Percentiles rank a stretch among this genome's conserved stretches.
Evolutionary conservation across 352 stramenopile genomes (phyloP).

Genomic region (Pythium guiyangense): DNA sequence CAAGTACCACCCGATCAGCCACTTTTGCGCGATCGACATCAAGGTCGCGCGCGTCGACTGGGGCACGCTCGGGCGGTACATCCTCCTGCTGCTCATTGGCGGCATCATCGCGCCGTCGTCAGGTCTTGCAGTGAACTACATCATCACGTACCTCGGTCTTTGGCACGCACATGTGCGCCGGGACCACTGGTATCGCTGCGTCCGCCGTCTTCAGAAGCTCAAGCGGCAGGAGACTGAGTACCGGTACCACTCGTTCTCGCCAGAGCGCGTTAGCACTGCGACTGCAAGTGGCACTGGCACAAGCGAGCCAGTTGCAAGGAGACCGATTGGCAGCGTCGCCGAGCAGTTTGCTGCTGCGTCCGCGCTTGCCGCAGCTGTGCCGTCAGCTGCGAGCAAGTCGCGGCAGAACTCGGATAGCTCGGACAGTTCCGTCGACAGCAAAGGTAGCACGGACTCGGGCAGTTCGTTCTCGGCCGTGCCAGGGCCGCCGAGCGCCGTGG

Average conservation of each 20-base stretch:
- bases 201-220: conserved; percentile 67
- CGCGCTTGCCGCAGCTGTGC: not conserved
- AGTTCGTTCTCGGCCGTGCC: conserved; percentile 40
- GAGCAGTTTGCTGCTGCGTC: conserved; percentile 12
- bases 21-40: conserved; percentile 62
- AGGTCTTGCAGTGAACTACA: conserved; percentile 70
- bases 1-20: conserved; percentile 37
- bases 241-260: conserved; percentile 78
- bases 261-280: conserved; percentile 40
- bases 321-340: conserved; percentile 17
- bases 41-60: conserved; percentile 51
- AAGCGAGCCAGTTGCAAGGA: conserved; percentile 17
- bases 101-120: conserved; percentile 62
- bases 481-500: conserved; percentile 52
- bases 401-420: conserved; percentile 10
- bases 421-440: conserved; percentile 19
- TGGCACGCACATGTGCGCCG: conserved; percentile 82
- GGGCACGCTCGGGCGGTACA: conserved; percentile 54
- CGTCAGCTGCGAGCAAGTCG: conserved; percentile 1
- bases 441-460: conserved; percentile 61
- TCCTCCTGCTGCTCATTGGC: conserved; percentile 66
- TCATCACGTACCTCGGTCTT: conserved; percentile 72
- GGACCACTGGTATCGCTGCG: conserved; percentile 80
- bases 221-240: conserved; percentile 70
- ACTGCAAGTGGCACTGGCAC: conserved; percentile 3